Conservation (phyloP, 768 basidiomycete genomes). For the Leccinum rimulosum region DNA sequence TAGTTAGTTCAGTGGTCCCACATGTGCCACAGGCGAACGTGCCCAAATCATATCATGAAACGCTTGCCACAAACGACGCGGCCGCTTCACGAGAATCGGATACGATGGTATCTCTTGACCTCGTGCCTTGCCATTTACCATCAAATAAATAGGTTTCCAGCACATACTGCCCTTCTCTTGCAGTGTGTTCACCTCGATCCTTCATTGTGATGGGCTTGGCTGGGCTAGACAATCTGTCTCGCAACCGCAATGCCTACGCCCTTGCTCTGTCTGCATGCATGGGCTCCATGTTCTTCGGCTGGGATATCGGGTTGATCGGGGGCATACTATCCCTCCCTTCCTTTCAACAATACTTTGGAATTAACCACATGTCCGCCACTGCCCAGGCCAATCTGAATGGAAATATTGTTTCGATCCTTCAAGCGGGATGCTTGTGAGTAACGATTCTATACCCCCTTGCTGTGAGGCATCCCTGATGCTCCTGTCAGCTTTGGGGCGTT, state of each 20-base stretch:
- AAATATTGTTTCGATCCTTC: conserved; percentile 51
- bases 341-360: conserved; percentile 48
- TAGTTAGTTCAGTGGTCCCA: no score
- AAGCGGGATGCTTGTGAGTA: conserved; percentile 49
- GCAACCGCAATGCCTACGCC: conserved; percentile 44
- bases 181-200: neutral
- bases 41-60: no score
- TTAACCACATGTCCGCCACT: conserved; percentile 36
- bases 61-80: no score
- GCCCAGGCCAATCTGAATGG: conserved; percentile 43
- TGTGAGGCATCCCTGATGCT: neutral
- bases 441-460: neutral
- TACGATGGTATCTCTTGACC: no score
- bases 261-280: conserved; percentile 44
- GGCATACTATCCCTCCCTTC: conserved; percentile 46
- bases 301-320: conserved; percentile 51
- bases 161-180: neutral
- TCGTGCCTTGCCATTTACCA: no score
- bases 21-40: no score
- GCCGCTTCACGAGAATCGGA: no score
- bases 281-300: conserved; percentile 51
- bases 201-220: conserved; percentile 20
- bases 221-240: conserved; percentile 23
- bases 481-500: conserved; percentile 41
- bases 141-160: neutral